Evolutionary conservation across 2,329 filamentous ascomycete genomes (phyloP).

Genomic region (Arthroderma sp.): DNA sequence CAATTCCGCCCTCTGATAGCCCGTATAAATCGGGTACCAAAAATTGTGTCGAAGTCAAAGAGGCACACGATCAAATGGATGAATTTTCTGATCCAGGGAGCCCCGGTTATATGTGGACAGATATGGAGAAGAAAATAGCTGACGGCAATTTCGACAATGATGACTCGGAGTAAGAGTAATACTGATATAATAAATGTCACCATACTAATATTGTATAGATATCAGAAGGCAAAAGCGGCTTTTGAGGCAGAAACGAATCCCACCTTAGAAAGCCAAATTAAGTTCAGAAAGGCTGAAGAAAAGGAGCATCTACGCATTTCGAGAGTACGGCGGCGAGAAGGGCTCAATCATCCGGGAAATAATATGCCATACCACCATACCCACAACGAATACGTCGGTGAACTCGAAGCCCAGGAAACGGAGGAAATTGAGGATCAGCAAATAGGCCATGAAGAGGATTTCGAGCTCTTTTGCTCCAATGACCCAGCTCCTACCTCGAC

Average conservation of each 20-base stretch:
- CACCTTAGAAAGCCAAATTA: slow-evolving; percentile 4
- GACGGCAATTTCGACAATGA: not conserved
- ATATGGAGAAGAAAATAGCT: not conserved
- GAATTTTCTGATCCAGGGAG: not conserved
- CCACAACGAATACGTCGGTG: not conserved
- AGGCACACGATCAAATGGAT: not conserved
- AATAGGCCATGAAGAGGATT: not conserved
- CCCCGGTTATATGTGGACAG: not conserved
- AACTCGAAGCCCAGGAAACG: not conserved
- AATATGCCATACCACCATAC: not conserved
- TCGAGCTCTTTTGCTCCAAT: not conserved
- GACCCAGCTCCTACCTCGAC: not conserved
- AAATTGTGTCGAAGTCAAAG: not conserved
- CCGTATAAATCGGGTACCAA: too few relatives aligned
- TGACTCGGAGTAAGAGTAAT: not conserved
- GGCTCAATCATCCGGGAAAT: not conserved
- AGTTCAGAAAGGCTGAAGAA: slow-evolving; percentile 7
- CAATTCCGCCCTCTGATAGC: too few relatives aligned
- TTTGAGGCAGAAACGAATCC: slow-evolving; percentile 8
- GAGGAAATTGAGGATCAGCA: not conserved
- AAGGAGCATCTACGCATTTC: slow-evolving; percentile 3
- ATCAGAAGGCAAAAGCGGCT: not conserved
- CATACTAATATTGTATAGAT: not conserved
- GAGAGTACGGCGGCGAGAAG: not conserved
- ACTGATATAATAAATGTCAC: not conserved